Evolutionary conservation across 495 filamentous ascomycete species (phyloP).

Genomic region (Staphylotrichum tortipilum): DNA sequence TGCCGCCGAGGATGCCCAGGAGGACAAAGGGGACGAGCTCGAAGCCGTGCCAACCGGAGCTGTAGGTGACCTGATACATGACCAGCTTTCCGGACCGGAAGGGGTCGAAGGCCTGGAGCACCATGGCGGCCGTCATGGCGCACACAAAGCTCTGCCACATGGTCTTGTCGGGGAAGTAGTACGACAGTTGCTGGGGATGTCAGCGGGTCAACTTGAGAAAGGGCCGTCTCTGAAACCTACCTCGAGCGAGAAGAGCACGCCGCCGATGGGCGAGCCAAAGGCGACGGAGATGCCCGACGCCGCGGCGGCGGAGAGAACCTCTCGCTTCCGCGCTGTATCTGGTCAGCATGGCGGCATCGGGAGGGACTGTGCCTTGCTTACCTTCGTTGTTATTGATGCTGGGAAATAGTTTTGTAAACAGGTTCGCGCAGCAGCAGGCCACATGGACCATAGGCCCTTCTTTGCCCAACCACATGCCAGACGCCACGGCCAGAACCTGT

Average conservation of each 20-base stretch:
- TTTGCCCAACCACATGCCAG: constrained; percentile 96
- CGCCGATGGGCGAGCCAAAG: constrained; percentile 93
- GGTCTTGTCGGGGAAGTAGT: constrained; percentile 98
- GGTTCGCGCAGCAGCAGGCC: constrained; percentile 92
- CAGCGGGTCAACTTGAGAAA: background rate
- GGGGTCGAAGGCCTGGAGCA: constrained; percentile 84
- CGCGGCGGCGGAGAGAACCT: constrained; percentile 89
- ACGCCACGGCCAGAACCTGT: constrained; percentile 86
- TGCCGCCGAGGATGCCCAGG: constrained; percentile 79
- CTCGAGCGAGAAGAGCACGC: constrained; percentile 87
- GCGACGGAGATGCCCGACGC: constrained; percentile 94
- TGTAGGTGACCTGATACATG: constrained; percentile 93
- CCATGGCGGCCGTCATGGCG: constrained; percentile 94
- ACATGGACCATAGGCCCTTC: constrained; percentile 97
- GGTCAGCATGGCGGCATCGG: constrained; percentile 9
- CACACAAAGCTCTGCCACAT: constrained; percentile 99
- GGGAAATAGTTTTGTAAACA: constrained; percentile 85
- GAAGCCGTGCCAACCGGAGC: constrained; percentile 85
- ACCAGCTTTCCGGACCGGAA: constrained; percentile 96
- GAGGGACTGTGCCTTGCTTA: constrained; percentile 23
- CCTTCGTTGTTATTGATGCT: constrained; percentile 85
- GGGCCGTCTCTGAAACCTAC: constrained; percentile 30
- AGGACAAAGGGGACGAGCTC: constrained; percentile 84
- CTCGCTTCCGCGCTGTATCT: constrained; percentile 75
- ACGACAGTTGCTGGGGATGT: constrained; percentile 62